A percentile compares a stretch with the other conserved stretches of the same genome.
These are phyloP conservation scores for Arachnopeziza araneosa DNA, from an alignment of 2,329 filamentous ascomycete genomes.

Conservation along the genomic window DNA sequence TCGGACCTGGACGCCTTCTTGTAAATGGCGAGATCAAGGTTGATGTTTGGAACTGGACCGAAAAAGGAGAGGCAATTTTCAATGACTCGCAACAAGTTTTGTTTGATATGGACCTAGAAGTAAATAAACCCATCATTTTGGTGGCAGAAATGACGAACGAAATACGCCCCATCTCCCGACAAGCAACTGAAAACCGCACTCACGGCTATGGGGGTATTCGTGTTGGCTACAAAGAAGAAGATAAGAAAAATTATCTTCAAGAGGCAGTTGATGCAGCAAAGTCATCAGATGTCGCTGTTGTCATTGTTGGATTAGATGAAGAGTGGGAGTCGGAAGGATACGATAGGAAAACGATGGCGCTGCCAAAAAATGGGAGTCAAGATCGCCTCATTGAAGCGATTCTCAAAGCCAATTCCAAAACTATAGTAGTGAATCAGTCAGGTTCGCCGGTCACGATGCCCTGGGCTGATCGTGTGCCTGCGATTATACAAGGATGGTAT, in stretches of 20 bases:
- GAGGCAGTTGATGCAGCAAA: conserved; percentile 58
- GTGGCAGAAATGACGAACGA: conserved; percentile 62
- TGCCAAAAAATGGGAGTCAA: conserved; percentile 51
- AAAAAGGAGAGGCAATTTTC: too few species aligned
- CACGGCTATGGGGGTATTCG: conserved; percentile 67
- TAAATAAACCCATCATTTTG: conserved; percentile 54
- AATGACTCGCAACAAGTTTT: conserved; percentile 43
- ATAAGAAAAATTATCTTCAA: conserved; percentile 54
- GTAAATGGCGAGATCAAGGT: conserved; percentile 54
- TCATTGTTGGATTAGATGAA: conserved; percentile 64
- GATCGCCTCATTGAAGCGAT: conserved; percentile 60
- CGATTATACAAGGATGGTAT: conserved; percentile 67
- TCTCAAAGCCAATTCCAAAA: conserved; percentile 56
- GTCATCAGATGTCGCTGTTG: conserved; percentile 59
- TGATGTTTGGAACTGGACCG: conserved; percentile 64
- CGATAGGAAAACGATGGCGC: conserved; percentile 56
- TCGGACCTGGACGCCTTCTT: conserved; percentile 57
- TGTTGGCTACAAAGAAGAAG: conserved; percentile 64
- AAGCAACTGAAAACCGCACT: conserved; percentile 49
- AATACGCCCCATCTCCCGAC: conserved; percentile 54
- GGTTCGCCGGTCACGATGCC: conserved; percentile 66
- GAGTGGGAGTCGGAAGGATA: conserved; percentile 75
- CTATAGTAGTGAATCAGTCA: conserved; percentile 64
- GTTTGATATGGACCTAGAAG: conserved; percentile 54
- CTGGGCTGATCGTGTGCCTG: conserved; percentile 59